Conservation (phyloP, 164 flowering plant genomes). For the Vitis rotundifolia region DNA sequence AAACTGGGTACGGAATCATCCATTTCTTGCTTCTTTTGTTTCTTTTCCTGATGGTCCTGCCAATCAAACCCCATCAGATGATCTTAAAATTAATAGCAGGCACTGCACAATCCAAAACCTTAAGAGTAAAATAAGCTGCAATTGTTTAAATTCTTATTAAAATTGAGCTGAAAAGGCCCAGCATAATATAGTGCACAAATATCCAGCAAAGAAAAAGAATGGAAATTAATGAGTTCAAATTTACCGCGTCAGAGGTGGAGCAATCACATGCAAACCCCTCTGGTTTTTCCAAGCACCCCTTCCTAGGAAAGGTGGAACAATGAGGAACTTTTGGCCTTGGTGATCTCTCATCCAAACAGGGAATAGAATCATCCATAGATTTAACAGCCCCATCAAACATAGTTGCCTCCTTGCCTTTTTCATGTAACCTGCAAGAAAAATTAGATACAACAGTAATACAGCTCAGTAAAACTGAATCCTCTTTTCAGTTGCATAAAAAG, state of each 20-base stretch:
- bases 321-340: conserved; percentile 49
- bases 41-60: conserved; percentile 56
- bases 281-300: conserved; percentile 62
- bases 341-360: conserved; percentile 23
- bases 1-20: conserved; percentile 4
- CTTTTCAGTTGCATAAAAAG: background rate
- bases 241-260: conserved; percentile 60
- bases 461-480: background rate
- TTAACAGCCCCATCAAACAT: conserved; percentile 6
- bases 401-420: conserved; percentile 49
- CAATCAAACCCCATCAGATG: conserved; percentile 13
- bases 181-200: background rate
- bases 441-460: background rate
- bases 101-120: background rate
- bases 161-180: background rate
- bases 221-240: background rate
- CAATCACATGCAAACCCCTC: conserved; percentile 77
- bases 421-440: conserved; percentile 55
- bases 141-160: background rate
- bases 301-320: conserved; percentile 53
- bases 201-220: background rate
- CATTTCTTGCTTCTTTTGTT: conserved; percentile 47
- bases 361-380: conserved; percentile 14
- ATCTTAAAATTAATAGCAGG: background rate
- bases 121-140: background rate